Conservation (phyloP, 2,329 filamentous ascomycete species). For the Cercospora sp. region DNA sequence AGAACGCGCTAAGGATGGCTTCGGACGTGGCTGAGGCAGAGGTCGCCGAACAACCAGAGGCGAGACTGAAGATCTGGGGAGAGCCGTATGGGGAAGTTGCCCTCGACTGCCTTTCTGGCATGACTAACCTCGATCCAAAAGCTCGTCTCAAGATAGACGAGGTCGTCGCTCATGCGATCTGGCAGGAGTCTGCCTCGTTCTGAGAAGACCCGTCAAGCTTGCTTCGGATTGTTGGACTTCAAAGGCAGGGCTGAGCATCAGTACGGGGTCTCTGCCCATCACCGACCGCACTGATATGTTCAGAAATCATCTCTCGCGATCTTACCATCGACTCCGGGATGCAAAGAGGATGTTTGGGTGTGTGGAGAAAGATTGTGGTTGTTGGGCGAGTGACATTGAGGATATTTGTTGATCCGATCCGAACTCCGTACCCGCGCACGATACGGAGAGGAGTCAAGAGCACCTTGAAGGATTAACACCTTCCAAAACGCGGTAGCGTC, state of each 20-base stretch:
- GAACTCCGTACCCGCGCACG: not conserved
- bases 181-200: conserved; percentile 19
- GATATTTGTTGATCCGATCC: not conserved
- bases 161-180: conserved; percentile 40
- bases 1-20: conserved; percentile 31
- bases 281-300: too few species aligned
- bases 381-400: too few species aligned
- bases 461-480: not conserved
- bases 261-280: too few species aligned
- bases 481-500: not conserved
- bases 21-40: conserved; percentile 33
- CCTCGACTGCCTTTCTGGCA: conserved; percentile 23
- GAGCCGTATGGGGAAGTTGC: too few species aligned
- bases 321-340: too few species aligned
- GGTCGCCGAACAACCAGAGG: conserved; percentile 36
- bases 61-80: conserved; percentile 31
- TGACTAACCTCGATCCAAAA: conserved; percentile 39
- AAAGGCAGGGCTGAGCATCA: too few species aligned
- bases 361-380: too few species aligned
- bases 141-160: conserved; percentile 40
- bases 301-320: too few species aligned
- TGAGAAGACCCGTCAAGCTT: too few species aligned
- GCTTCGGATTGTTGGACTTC: too few species aligned
- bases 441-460: not conserved
- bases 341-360: too few species aligned